Conservation (phyloP, 306 rosid species). For the Lathyrus oleraceus region DNA sequence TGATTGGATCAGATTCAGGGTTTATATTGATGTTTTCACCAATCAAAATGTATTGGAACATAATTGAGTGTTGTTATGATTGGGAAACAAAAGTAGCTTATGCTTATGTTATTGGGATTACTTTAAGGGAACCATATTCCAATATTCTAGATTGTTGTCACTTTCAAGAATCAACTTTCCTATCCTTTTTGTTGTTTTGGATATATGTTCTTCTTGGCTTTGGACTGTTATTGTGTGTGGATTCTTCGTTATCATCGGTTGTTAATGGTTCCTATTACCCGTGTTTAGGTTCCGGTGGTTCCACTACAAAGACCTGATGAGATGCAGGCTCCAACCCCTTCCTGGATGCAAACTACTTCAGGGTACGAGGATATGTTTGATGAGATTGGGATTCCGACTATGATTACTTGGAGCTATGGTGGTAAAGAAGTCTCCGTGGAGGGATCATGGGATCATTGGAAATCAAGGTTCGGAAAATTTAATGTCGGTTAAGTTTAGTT, state of each 20-base stretch:
- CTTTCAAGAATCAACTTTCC: constrained; percentile 14
- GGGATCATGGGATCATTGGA: constrained; percentile 99
- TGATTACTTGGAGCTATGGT: constrained; percentile 91
- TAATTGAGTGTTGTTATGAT: constrained; percentile 19
- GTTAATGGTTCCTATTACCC: neutral
- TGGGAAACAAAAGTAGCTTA: constrained; percentile 35
- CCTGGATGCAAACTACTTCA: constrained; percentile 68
- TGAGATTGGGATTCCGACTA: constrained; percentile 89
- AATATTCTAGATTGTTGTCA: constrained; percentile 36
- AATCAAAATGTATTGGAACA: constrained; percentile 25
- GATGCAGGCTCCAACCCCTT: constrained; percentile 60
- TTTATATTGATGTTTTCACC: neutral
- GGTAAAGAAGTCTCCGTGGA: constrained; percentile 89
- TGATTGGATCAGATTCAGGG: constrained; percentile 14
- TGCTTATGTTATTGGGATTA: constrained; percentile 32
- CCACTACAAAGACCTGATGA: constrained; percentile 94
- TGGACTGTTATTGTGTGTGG: constrained; percentile 8
- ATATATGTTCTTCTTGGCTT: constrained; percentile 17
- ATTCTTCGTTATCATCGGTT: constrained; percentile 24
- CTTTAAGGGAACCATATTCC: constrained; percentile 33
- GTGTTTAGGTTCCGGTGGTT: constrained; percentile 72
- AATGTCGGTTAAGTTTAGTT: neutral
- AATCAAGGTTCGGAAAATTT: constrained; percentile 58
- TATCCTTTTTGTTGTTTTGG: constrained; percentile 14
- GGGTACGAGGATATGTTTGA: constrained; percentile 65